Percentiles rank a stretch among this genome's conserved stretches.
phyloP scores from a whole-genome alignment of 179 eudicot genomes.

The Patellifolia procumbens region DNA sequence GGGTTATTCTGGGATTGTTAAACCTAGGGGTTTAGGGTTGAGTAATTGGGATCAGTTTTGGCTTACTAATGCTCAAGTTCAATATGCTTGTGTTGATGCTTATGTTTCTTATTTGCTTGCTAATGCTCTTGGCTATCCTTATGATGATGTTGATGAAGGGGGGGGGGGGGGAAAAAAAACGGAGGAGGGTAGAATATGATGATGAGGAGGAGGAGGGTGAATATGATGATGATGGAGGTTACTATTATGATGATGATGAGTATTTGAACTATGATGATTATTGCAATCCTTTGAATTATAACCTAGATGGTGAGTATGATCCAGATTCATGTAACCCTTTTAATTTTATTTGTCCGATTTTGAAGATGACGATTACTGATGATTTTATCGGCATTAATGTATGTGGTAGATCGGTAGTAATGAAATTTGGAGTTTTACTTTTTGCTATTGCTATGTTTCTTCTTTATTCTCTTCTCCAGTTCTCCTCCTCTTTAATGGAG shows the following conservation, averaged over 20 bases:
- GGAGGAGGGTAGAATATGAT: background rate
- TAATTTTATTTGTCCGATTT: slow-evolving; percentile 6
- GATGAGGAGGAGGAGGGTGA: background rate
- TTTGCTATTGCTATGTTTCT: no score
- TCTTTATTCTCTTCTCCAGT: no score
- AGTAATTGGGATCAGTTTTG: slow-evolving; percentile 43
- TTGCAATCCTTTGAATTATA: slow-evolving; percentile 11
- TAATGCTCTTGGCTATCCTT: background rate
- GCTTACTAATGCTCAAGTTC: slow-evolving; percentile 35
- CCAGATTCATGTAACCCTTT: background rate
- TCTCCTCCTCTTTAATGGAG: no score
- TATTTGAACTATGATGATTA: slow-evolving; percentile 23
- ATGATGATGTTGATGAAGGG: background rate
- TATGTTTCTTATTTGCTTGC: slow-evolving; percentile 19
- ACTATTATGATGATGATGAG: background rate
- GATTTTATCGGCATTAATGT: no score
- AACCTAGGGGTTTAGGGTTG: slow-evolving; percentile 33
- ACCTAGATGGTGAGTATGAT: slow-evolving; percentile 7
- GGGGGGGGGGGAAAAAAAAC: background rate
- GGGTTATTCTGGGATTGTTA: slow-evolving; percentile 23
- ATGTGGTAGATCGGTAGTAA: no score
- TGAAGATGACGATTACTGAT: background rate
- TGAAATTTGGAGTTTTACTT: no score
- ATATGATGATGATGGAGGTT: background rate
- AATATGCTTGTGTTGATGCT: slow-evolving; percentile 50